Percentiles rank a stretch among this genome's conserved stretches.
Evolutionary conservation across 192 early-diverging fungal species (phyloP).

Genomic region (Coemansia sp.): DNA sequence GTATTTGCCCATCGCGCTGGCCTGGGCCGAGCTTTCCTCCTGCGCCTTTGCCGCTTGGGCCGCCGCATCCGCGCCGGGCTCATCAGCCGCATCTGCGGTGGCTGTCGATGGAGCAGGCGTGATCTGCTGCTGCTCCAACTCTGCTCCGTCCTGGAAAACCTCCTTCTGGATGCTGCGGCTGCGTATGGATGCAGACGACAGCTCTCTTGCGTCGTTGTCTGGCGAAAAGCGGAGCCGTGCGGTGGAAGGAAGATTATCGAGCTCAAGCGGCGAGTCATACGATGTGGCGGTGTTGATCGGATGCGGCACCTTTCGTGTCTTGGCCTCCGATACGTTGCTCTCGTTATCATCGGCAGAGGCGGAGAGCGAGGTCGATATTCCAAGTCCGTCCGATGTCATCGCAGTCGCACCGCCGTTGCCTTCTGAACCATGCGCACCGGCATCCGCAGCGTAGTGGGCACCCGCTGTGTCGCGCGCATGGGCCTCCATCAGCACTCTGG

Average conservation of each 20-base stretch:
- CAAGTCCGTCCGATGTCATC: neutral
- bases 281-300: slow-evolving; percentile 5
- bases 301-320: neutral
- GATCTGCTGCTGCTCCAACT: slow-evolving; percentile 1
- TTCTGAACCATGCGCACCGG: neutral
- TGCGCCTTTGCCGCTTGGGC: neutral
- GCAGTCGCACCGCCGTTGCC: neutral
- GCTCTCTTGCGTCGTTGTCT: slow-evolving; percentile 12
- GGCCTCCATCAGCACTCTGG: slow-evolving; percentile 26
- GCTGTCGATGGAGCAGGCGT: slow-evolving; percentile 10
- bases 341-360: neutral
- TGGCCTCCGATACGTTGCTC: neutral
- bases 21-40: slow-evolving; percentile 36
- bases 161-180: neutral
- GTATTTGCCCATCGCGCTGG: slow-evolving; percentile 49
- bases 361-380: neutral
- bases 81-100: slow-evolving; percentile 7
- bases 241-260: neutral
- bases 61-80: neutral
- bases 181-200: neutral
- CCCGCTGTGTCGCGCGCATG: slow-evolving; percentile 10
- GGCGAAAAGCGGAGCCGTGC: slow-evolving; percentile 33
- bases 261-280: slow-evolving; percentile 3
- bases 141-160: neutral
- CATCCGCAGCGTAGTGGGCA: neutral